These are phyloP conservation scores for Zymoseptoria crescenta DNA, from an alignment of 2,329 filamentous ascomycete species.

Conservation along the genomic window DNA sequence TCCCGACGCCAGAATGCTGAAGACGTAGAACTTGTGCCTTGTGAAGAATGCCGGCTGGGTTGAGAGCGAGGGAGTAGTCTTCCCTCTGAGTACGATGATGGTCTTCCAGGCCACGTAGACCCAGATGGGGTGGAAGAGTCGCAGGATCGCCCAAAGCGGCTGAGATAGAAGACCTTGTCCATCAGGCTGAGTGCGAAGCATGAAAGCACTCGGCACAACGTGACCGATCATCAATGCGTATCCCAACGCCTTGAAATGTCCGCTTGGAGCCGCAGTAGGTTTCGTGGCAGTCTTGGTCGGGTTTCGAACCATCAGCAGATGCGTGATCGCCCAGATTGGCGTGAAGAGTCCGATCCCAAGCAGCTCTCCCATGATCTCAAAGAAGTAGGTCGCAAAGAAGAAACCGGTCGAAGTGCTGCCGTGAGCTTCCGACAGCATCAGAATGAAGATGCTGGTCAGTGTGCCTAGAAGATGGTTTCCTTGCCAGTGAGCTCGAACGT, in stretches of 20 bases:
- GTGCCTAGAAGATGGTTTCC: conserved; percentile 18
- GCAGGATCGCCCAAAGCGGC: conserved; percentile 17
- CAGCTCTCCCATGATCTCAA: conserved; percentile 17
- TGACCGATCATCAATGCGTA: conserved; percentile 16
- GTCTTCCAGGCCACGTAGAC: conserved; percentile 9
- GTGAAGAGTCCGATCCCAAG: conserved; percentile 18
- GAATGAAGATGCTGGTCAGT: conserved; percentile 13
- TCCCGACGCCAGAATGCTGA: conserved; percentile 15
- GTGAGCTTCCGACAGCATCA: conserved; percentile 17
- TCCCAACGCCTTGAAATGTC: conserved; percentile 11
- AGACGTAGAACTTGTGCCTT: conserved; percentile 13
- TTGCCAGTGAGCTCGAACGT: conserved; percentile 15
- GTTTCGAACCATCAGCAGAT: conserved; percentile 9
- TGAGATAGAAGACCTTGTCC: conserved; percentile 13
- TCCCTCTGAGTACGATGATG: conserved; percentile 1
- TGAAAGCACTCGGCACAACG: conserved; percentile 15
- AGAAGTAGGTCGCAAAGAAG: conserved; percentile 11
- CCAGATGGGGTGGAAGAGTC: conserved; percentile 18
- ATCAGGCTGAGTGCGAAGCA: conserved; percentile 12
- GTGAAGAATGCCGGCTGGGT: not conserved
- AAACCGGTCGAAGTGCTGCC: conserved; percentile 5
- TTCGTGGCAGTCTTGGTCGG: conserved; percentile 4
- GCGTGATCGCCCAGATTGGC: conserved; percentile 16
- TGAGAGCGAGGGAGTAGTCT: not conserved
- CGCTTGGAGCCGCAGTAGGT: not conserved